Percentiles rank a stretch among this genome's conserved stretches.
These are phyloP conservation scores for Hypoxylon fragiforme DNA, from an alignment of 495 filamentous ascomycete species.

Conservation along the genomic window DNA sequence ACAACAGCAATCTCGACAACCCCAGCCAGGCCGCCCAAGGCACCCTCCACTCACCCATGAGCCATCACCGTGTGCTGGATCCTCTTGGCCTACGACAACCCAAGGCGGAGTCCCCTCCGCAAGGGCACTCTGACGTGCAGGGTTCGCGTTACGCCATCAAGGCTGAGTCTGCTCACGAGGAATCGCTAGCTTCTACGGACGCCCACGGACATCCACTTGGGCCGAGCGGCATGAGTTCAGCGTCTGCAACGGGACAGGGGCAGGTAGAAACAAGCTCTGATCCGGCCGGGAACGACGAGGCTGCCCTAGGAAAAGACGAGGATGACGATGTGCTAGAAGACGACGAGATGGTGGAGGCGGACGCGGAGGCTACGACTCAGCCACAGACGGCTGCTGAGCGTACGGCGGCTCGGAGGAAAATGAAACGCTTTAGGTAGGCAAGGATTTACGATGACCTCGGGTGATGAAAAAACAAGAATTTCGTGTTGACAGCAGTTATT, in stretches of 20 bases:
- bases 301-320: slow-evolving; percentile 53
- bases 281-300: slow-evolving; percentile 47
- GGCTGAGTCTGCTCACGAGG: slow-evolving; percentile 46
- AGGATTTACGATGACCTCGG: slow-evolving; percentile 1
- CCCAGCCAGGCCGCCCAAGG: slow-evolving; percentile 40
- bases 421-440: slow-evolving; percentile 94
- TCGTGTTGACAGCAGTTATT: slow-evolving; percentile 15
- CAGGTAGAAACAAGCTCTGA: slow-evolving; percentile 36
- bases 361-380: slow-evolving; percentile 49
- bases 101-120: slow-evolving; percentile 38
- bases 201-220: slow-evolving; percentile 45
- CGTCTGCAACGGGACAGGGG: slow-evolving; percentile 44
- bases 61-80: slow-evolving; percentile 45
- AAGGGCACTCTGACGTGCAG: slow-evolving; percentile 45
- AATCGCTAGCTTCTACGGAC: slow-evolving; percentile 47
- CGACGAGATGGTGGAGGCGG: slow-evolving; percentile 54
- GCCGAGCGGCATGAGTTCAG: slow-evolving; percentile 46
- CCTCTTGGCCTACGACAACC: slow-evolving; percentile 51
- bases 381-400: slow-evolving; percentile 69
- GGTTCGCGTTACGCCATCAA: slow-evolving; percentile 46
- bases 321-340: slow-evolving; percentile 58
- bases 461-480: background rate
- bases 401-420: slow-evolving; percentile 83
- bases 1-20: slow-evolving; percentile 40
- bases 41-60: slow-evolving; percentile 39